These are phyloP conservation scores for Stevia rebaudiana DNA, from an alignment of 140 eudicot species.

Conservation along the genomic window DNA sequence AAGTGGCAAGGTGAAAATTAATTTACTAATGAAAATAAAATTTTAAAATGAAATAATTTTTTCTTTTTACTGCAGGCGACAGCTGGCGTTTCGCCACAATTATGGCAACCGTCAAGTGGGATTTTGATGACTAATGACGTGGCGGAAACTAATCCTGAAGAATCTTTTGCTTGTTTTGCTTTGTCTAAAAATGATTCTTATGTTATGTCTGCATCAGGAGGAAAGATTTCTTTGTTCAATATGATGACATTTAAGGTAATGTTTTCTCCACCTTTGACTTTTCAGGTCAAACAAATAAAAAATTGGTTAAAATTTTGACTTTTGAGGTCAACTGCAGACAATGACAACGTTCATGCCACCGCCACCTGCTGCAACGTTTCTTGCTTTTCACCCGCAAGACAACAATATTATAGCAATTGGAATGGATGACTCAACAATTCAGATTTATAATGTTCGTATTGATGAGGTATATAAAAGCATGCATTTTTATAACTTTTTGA, in stretches of 20 bases:
- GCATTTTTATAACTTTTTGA: not conserved
- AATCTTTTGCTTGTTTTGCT: constrained; percentile 83
- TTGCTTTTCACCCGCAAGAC: constrained; percentile 94
- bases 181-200: constrained; percentile 90
- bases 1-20: constrained; percentile 56
- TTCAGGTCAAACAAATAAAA: not conserved
- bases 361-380: constrained; percentile 91
- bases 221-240: constrained; percentile 83
- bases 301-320: not conserved
- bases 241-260: constrained; percentile 97
- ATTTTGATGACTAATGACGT: constrained; percentile 80
- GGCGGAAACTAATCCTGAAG: constrained; percentile 62
- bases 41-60: not conserved
- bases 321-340: constrained; percentile 47
- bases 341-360: constrained; percentile 98
- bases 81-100: constrained; percentile 66
- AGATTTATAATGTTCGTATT: constrained; percentile 83
- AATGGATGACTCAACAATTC: constrained; percentile 88
- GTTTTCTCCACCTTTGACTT: constrained; percentile 9
- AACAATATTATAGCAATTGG: constrained; percentile 92
- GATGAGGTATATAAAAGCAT: constrained; percentile 58
- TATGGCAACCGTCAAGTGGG: constrained; percentile 95
- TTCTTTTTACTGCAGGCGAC: constrained; percentile 48
- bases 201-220: constrained; percentile 96
- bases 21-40: not conserved